A percentile compares a stretch with the other conserved stretches of the same genome.
Evolutionary conservation across 176 grass and related monocot species (phyloP).

Genomic region (Avena atlantica): DNA sequence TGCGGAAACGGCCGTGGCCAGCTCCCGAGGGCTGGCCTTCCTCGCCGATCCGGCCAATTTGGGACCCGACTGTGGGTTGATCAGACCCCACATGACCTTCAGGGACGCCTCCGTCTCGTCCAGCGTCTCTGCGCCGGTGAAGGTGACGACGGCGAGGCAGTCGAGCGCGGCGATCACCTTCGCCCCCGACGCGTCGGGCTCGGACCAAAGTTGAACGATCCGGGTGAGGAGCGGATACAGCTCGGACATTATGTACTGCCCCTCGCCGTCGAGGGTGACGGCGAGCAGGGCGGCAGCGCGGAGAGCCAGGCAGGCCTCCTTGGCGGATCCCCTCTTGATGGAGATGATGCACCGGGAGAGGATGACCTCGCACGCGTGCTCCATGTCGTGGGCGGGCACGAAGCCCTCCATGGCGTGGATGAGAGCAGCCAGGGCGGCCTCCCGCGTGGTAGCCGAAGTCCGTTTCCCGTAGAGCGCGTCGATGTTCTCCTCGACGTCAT

Average conservation of each 20-base stretch:
- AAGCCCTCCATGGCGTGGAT: not conserved
- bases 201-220: constrained; percentile 61
- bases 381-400: not conserved
- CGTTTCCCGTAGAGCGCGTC: not conserved
- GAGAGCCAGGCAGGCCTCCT: constrained; percentile 73
- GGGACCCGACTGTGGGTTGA: constrained; percentile 86
- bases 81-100: constrained; percentile 85
- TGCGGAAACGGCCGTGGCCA: not conserved
- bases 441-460: not conserved
- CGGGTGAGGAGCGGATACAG: constrained; percentile 61
- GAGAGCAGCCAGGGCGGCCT: not conserved
- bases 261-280: not conserved
- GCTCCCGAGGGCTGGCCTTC: not conserved
- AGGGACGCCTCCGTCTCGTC: constrained; percentile 71
- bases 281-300: constrained; percentile 59
- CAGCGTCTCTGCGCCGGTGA: constrained; percentile 75
- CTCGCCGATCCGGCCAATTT: constrained; percentile 34
- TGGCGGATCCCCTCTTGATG: constrained; percentile 77
- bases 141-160: constrained; percentile 76
- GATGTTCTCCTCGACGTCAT: not conserved
- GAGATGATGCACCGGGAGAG: constrained; percentile 32
- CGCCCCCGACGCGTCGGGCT: constrained; percentile 29
- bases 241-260: constrained; percentile 77
- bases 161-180: constrained; percentile 74
- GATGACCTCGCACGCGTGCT: not conserved